phyloP scores from a whole-genome alignment of 352 stramenopile species.

The Nothophytophthora sp. region DNA sequence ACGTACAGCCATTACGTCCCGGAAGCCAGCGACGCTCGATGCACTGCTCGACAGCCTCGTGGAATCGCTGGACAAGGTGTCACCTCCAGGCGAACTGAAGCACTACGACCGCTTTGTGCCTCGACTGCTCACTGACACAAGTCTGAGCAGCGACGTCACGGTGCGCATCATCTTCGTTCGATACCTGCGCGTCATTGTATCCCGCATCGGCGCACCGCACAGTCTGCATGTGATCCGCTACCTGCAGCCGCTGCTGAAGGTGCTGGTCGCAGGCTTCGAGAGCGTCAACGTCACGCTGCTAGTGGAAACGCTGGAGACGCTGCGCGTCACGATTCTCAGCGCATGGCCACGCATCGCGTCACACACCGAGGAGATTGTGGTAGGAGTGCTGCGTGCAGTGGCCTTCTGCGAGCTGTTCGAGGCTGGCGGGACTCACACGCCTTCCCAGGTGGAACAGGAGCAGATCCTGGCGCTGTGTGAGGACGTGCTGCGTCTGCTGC shows the following conservation, averaged over 20 bases:
- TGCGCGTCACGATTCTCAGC: conserved; percentile 50
- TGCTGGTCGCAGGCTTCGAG: conserved; percentile 69
- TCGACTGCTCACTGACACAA: conserved; percentile 64
- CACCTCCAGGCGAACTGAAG: conserved; percentile 46
- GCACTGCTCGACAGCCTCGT: conserved; percentile 58
- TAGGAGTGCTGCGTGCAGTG: conserved; percentile 69
- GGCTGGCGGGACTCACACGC: conserved; percentile 27
- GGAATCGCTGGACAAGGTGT: conserved; percentile 63
- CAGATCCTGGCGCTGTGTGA: conserved; percentile 35
- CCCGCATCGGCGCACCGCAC: conserved; percentile 55
- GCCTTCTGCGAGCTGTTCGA: conserved; percentile 69
- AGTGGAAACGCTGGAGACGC: conserved; percentile 55
- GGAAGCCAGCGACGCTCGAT: conserved; percentile 57
- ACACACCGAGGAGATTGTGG: conserved; percentile 70
- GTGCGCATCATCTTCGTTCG: conserved; percentile 62
- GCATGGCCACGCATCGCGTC: conserved; percentile 71
- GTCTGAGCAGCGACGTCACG: conserved; percentile 55
- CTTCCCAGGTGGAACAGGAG: conserved; percentile 23
- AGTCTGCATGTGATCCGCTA: conserved; percentile 77
- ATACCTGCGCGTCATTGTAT: conserved; percentile 46
- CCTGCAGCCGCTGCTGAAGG: conserved; percentile 78
- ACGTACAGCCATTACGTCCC: conserved; percentile 56
- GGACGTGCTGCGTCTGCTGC: conserved; percentile 36
- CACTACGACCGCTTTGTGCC: conserved; percentile 74
- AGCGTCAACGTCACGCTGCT: conserved; percentile 53